Percentiles rank a stretch among this genome's conserved stretches.
These are phyloP conservation scores for Pythium phragmitis DNA, from an alignment of 352 stramenopile species.

Conservation along the genomic window DNA sequence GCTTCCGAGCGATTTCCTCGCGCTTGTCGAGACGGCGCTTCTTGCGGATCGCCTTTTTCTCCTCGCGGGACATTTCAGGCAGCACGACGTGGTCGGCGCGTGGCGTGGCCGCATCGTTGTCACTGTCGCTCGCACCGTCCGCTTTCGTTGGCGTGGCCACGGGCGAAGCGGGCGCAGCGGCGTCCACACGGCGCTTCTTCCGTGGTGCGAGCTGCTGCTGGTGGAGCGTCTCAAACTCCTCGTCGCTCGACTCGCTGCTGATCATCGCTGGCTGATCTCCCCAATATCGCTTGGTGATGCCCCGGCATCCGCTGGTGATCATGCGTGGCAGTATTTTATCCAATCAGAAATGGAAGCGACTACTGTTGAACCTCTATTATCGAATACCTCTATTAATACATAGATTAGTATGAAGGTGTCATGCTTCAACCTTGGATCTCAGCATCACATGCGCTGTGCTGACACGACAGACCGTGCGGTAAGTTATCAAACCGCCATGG, in stretches of 20 bases:
- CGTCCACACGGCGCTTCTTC: conserved; percentile 28
- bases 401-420: background rate
- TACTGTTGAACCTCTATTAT: conserved; percentile 10
- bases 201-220: conserved; percentile 34
- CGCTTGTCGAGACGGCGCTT: conserved; percentile 67
- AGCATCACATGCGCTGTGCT: too few species aligned
- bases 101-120: background rate
- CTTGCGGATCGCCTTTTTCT: conserved; percentile 75
- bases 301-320: conserved; percentile 21
- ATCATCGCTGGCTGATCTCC: conserved; percentile 52
- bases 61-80: conserved; percentile 42
- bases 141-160: background rate
- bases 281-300: conserved; percentile 8
- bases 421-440: background rate
- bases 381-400: background rate
- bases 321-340: conserved; percentile 15
- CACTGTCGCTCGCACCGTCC: background rate
- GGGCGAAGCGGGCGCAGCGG: background rate
- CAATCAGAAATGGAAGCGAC: conserved; percentile 13
- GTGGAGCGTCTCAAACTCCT: conserved; percentile 78
- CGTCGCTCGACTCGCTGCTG: conserved; percentile 88
- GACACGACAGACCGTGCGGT: too few species aligned
- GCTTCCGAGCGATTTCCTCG: conserved; percentile 34
- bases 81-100: conserved; percentile 10
- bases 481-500: background rate